These are phyloP conservation scores for Epichloe typhina DNA, from an alignment of 2,329 filamentous ascomycete genomes.

Conservation along the genomic window DNA sequence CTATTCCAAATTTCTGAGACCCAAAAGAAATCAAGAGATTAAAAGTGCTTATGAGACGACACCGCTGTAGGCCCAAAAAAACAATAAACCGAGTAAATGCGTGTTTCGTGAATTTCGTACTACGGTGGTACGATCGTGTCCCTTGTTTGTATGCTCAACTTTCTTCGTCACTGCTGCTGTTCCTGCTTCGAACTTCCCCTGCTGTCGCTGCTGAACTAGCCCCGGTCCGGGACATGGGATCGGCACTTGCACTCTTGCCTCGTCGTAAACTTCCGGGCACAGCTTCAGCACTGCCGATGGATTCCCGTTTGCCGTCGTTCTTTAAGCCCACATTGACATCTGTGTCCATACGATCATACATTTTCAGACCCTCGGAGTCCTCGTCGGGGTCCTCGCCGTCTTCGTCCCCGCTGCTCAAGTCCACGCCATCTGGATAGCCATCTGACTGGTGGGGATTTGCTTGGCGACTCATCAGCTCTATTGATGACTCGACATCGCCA, in stretches of 20 bases:
- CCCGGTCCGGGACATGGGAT: conserved; percentile 13
- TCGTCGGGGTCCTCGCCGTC: conserved; percentile 27
- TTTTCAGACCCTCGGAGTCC: conserved; percentile 12
- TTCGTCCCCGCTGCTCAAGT: conserved; percentile 28
- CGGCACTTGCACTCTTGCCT: conserved; percentile 20
- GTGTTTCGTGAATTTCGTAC: background rate
- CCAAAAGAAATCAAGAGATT: rapidly evolving
- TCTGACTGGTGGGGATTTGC: conserved; percentile 27
- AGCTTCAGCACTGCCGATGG: conserved; percentile 20
- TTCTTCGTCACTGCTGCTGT: conserved; percentile 16
- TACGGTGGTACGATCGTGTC: background rate
- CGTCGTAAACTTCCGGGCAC: conserved; percentile 18
- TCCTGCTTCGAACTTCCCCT: conserved; percentile 25
- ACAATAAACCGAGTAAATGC: background rate
- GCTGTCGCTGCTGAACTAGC: conserved; percentile 28
- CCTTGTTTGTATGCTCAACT: background rate
- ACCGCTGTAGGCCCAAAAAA: background rate
- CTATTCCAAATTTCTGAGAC: background rate
- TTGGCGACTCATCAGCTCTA: conserved; percentile 19
- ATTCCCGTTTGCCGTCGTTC: conserved; percentile 7
- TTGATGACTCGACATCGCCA: conserved; percentile 14
- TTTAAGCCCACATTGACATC: conserved; percentile 1
- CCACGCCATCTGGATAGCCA: conserved; percentile 26
- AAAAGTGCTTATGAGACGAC: background rate
- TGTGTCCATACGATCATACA: conserved; percentile 14